phyloP scores from a whole-genome alignment of 495 filamentous ascomycete species.

The Hypoxylon subgilvum region DNA sequence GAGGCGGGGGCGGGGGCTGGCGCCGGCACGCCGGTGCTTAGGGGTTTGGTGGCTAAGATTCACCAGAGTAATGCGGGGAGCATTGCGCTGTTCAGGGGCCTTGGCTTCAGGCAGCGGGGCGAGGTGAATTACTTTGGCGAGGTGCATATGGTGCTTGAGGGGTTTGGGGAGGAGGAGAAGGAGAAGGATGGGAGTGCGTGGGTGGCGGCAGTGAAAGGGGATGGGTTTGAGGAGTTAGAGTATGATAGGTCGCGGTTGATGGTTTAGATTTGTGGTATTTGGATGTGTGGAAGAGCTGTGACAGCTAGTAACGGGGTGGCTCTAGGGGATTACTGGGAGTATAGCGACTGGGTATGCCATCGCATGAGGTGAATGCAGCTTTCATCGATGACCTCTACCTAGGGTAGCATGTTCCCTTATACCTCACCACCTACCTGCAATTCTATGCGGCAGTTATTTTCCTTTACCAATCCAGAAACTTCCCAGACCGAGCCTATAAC shows the following conservation, averaged over 20 bases:
- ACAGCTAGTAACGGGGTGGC: neutral
- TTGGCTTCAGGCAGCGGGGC: constrained; percentile 54
- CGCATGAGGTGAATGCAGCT: too few species aligned
- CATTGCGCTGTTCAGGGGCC: constrained; percentile 50
- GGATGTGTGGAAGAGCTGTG: neutral
- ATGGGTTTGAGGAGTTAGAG: constrained; percentile 17
- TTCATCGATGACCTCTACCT: neutral
- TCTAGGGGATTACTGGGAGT: too few species aligned
- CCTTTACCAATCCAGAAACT: too few species aligned
- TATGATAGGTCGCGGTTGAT: constrained; percentile 22
- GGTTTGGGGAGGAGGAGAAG: constrained; percentile 30
- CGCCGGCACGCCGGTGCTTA: constrained; percentile 28
- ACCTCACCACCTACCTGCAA: too few species aligned
- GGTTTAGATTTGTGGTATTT: neutral
- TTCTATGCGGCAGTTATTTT: too few species aligned
- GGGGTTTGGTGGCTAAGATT: constrained; percentile 55
- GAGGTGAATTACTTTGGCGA: constrained; percentile 60
- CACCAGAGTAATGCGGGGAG: constrained; percentile 47
- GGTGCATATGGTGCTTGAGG: constrained; percentile 49
- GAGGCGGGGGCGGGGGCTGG: neutral
- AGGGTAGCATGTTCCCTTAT: too few species aligned
- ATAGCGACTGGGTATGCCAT: too few species aligned
- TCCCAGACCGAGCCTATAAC: too few species aligned
- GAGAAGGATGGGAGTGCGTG: neutral
- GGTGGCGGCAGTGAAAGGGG: neutral